These are phyloP conservation scores for Gaultheria prostrata DNA, from an alignment of 148 eudicot species.

Conservation along the genomic window DNA sequence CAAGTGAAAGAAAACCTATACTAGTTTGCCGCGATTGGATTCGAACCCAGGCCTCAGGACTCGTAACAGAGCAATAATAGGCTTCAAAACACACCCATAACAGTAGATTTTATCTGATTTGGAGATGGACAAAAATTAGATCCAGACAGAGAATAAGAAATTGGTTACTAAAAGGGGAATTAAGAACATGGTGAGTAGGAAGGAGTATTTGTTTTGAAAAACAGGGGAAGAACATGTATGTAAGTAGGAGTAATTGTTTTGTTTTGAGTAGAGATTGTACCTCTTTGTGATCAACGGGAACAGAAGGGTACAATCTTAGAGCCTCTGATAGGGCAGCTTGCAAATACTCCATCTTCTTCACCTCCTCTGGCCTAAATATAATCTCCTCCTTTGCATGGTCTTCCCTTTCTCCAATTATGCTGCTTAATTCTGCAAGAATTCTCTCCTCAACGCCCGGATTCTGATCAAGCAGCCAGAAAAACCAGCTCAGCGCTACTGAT, in stretches of 20 bases:
- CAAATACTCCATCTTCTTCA: conserved; percentile 86
- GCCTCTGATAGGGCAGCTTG: conserved; percentile 95
- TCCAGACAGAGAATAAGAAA: no score
- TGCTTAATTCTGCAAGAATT: conserved; percentile 52
- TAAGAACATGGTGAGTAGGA: no score
- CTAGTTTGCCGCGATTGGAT: neutral
- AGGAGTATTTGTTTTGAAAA: no score
- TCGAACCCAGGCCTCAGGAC: neutral
- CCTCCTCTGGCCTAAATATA: conserved; percentile 70
- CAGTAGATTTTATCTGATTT: no score
- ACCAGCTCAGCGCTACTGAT: conserved; percentile 85
- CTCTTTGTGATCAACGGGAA: conserved; percentile 96
- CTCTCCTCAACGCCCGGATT: conserved; percentile 63
- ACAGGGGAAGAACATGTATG: no score
- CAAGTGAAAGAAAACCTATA: neutral
- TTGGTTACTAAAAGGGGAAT: no score
- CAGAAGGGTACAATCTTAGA: conserved; percentile 90
- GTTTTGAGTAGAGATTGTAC: conserved; percentile 28
- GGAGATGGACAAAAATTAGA: no score
- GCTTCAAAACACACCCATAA: neutral
- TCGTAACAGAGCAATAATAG: neutral
- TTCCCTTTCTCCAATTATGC: conserved; percentile 37
- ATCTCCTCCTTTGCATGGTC: conserved; percentile 13
- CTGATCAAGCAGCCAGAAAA: conserved; percentile 70
- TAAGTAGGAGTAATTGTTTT: neutral